Percentiles rank a stretch among this genome's conserved stretches.
Evolutionary conservation across 257 asterid species (phyloP).

Genomic region (Solanum paucissectum): DNA sequence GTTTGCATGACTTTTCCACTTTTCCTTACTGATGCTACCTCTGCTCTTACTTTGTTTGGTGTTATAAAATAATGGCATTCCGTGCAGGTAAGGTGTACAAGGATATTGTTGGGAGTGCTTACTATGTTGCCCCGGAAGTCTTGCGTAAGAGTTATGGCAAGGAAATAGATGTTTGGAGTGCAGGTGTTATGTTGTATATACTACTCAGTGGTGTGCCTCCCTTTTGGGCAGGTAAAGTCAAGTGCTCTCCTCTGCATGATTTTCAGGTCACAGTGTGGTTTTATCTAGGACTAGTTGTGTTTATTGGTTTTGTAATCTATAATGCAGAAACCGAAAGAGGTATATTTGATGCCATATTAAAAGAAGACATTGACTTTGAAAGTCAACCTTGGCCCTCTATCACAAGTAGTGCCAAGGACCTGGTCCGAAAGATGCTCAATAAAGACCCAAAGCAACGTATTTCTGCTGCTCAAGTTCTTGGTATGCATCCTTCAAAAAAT

Average conservation of each 20-base stretch:
- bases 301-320: neutral
- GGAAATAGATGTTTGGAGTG: constrained; percentile 81
- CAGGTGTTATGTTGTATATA: constrained; percentile 75
- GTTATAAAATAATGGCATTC: neutral
- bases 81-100: constrained; percentile 53
- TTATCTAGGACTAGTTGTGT: neutral
- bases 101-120: constrained; percentile 80
- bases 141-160: constrained; percentile 60
- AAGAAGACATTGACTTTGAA: constrained; percentile 54
- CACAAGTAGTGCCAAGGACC: constrained; percentile 63
- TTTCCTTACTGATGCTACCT: neutral
- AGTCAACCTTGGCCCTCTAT: constrained; percentile 67
- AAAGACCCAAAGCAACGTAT: constrained; percentile 54
- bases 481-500: constrained; percentile 15
- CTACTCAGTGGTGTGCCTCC: constrained; percentile 81
- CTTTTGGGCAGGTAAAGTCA: constrained; percentile 64
- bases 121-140: constrained; percentile 81
- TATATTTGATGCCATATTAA: constrained; percentile 51
- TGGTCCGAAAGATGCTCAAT: constrained; percentile 52
- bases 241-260: neutral
- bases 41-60: neutral
- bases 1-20: neutral
- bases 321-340: constrained; percentile 58
- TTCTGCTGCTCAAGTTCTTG: constrained; percentile 73
- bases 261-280: neutral